These are phyloP conservation scores for Cicer pinnatifidum DNA, from an alignment of 306 rosid genomes.

Conservation along the genomic window DNA sequence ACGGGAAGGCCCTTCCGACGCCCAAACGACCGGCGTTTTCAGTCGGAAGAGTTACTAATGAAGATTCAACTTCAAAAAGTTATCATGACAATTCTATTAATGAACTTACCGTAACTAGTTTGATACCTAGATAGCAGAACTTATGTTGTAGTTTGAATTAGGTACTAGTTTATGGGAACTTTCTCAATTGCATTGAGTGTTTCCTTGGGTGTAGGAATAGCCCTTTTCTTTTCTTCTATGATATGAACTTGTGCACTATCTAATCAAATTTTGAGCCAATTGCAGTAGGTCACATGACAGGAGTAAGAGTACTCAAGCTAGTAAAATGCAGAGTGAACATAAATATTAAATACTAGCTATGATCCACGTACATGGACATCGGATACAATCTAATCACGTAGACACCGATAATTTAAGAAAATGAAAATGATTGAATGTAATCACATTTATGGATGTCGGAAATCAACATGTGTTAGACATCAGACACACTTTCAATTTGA, in stretches of 20 bases:
- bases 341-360: no score
- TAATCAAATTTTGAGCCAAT: no score
- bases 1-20: conserved; percentile 39
- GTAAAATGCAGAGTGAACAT: no score
- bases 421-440: no score
- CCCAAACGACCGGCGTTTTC: conserved; percentile 51
- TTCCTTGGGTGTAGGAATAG: background rate
- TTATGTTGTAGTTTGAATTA: background rate
- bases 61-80: conserved; percentile 31
- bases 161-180: background rate
- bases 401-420: no score
- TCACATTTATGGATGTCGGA: no score
- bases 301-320: no score
- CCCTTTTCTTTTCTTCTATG: background rate
- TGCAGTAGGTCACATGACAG: no score
- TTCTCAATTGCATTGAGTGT: background rate
- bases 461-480: no score
- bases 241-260: background rate
- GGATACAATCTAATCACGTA: no score
- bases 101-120: background rate
- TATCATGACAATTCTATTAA: conserved; percentile 37
- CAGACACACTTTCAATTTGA: no score
- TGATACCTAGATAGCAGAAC: background rate
- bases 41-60: background rate
- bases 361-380: no score